phyloP scores from a whole-genome alignment of 805 yeast species.

The Suhomyces canberraensis region DNA sequence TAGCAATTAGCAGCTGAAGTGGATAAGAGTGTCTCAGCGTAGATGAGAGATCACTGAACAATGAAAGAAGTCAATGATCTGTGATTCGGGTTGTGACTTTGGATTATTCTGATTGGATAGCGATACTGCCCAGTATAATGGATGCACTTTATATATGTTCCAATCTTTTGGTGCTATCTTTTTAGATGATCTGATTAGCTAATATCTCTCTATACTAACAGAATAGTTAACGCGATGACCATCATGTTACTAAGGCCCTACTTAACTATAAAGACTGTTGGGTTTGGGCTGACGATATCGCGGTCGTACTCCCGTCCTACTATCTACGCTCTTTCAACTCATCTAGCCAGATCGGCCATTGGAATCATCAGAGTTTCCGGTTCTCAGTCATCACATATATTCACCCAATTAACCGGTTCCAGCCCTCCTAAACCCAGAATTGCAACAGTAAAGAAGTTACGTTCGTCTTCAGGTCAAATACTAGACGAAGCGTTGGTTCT shows the following conservation, averaged over 20 bases:
- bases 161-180: too few relatives aligned
- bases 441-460: slow-evolving; percentile 60
- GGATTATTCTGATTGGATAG: too few relatives aligned
- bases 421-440: slow-evolving; percentile 45
- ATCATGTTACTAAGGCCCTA: neutral
- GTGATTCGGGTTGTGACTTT: too few relatives aligned
- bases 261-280: neutral
- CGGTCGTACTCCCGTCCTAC: slow-evolving; percentile 48
- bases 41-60: too few relatives aligned
- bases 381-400: slow-evolving; percentile 48
- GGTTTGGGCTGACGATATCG: neutral
- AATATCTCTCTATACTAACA: too few relatives aligned
- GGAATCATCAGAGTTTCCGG: slow-evolving; percentile 87
- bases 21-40: too few relatives aligned
- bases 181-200: too few relatives aligned
- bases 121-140: too few relatives aligned
- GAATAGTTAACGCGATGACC: neutral
- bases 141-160: too few relatives aligned
- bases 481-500: slow-evolving; percentile 77
- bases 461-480: slow-evolving; percentile 40
- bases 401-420: slow-evolving; percentile 43
- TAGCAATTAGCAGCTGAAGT: too few relatives aligned
- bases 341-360: slow-evolving; percentile 77
- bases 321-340: slow-evolving; percentile 86
- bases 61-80: too few relatives aligned